Evolutionary conservation across 495 filamentous ascomycete genomes (phyloP), one percentile per base, ranked within the genome.

Genomic region (Lindgomyces ingoldianus): DNA sequence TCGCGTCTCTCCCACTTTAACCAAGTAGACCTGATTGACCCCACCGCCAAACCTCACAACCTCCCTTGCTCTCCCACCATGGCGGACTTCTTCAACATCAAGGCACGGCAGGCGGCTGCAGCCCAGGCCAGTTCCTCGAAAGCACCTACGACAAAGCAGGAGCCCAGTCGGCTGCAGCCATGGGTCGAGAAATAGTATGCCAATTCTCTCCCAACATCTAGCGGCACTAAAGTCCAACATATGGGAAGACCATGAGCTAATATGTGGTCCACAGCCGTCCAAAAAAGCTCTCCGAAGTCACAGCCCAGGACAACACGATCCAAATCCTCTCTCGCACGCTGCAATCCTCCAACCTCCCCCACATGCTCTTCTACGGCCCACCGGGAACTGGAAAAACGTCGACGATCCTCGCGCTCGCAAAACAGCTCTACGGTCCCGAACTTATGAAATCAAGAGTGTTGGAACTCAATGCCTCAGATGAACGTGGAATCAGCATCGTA

Each of bases 131-230:
- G 74, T 72, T 75, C 80, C 9, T 79, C 81, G 63, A 85, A 83
- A 75, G 74, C 77, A 68, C 82, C 81, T 67, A 74, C 74, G 58
- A 81, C 82, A 67, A 90, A 87, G 71, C 85, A 90, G 63, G 82
- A 78, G 44, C 14, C 52, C 21, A 80, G 78, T 33, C 83, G 85
- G 65, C 79, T 87, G 33, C 93, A 97, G 71, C 94, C 94, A 64
- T 99, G 94, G 94, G 93, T 98, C 55, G 95, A 98, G 81, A 99
- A 99, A 91, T 98, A 98, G 95, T 97, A 84, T 64, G 86, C n/a
- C 9, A 9, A n/a, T n/a, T n/a, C 39, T 56, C 21, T n/a, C 41
- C 19, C 33, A 14, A 6, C 33, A 1, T 72, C 12, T 39, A n/a
- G 9, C 2, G 11, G n/a, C 58, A 2, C 24, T 54, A 25, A 12